phyloP scores from a whole-genome alignment of 768 basidiomycete genomes.

The Dacryopinax spathularia region DNA sequence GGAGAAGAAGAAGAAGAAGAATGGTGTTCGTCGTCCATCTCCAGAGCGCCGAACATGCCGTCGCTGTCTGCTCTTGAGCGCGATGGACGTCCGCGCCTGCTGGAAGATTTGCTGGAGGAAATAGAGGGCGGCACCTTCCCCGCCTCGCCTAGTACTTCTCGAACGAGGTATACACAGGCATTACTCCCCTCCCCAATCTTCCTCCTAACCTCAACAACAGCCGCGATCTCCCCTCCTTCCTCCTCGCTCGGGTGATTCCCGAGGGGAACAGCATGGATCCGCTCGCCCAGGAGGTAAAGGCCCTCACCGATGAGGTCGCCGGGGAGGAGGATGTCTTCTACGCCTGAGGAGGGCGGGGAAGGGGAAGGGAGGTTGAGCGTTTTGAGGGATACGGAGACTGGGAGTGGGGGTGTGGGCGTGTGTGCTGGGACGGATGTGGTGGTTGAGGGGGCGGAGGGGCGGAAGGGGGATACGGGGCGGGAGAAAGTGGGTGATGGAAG shows the following conservation, averaged over 20 bases:
- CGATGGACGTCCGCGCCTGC: constrained; percentile 4
- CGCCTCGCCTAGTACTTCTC: constrained; percentile 36
- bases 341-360: no score
- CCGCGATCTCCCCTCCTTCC: constrained; percentile 38
- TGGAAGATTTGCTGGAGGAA: no score
- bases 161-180: constrained; percentile 86
- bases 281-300: constrained; percentile 49
- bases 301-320: constrained; percentile 66
- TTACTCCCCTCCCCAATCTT: constrained; percentile 81
- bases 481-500: constrained; percentile 6
- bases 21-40: constrained; percentile 31
- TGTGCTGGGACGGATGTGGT: not conserved
- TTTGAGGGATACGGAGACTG: not conserved
- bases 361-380: constrained; percentile 15
- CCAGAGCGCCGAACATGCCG: not conserved
- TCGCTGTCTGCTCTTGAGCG: constrained; percentile 2
- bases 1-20: constrained; percentile 36
- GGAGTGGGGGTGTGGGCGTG: not conserved
- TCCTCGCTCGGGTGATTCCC: not conserved
- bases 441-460: constrained; percentile 7
- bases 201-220: constrained; percentile 41
- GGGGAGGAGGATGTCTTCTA: constrained; percentile 49
- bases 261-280: constrained; percentile 41
- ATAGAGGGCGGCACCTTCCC: not conserved
- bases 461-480: constrained; percentile 5